Evolutionary conservation across 2,329 filamentous ascomycete genomes (phyloP).

Genomic region (Monosporascus sp.): DNA sequence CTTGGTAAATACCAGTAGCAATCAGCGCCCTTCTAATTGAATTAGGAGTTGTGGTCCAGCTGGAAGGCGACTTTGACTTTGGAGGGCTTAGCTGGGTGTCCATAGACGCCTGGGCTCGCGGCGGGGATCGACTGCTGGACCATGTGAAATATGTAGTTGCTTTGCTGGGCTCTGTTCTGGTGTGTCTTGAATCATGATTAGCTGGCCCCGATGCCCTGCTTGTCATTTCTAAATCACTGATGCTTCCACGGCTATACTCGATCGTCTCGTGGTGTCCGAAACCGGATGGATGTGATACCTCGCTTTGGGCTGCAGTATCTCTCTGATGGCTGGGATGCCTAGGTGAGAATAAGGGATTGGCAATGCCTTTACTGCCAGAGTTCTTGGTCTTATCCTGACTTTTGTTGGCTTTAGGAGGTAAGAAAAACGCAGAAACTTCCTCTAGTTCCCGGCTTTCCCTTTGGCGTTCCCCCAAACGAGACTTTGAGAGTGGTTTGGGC

Average conservation of each 20-base stretch:
- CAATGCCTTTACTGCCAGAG: not conserved
- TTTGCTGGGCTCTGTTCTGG: constrained; percentile 8
- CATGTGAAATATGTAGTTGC: constrained; percentile 22
- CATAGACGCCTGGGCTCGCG: not conserved
- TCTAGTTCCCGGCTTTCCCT: constrained; percentile 29
- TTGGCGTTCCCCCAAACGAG: constrained; percentile 16
- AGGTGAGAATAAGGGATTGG: not conserved
- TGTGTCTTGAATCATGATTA: not conserved
- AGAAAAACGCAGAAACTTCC: constrained; percentile 33
- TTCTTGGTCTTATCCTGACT: constrained; percentile 2
- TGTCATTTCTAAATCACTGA: not conserved
- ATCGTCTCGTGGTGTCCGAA: not conserved
- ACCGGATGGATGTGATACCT: not conserved
- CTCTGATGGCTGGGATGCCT: not conserved
- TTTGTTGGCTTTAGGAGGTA: constrained; percentile 8
- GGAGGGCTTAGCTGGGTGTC: not conserved
- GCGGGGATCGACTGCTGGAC: constrained; percentile 19
- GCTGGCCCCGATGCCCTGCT: not conserved
- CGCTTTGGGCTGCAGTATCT: not conserved
- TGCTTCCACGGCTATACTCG: not conserved
- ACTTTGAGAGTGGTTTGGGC: constrained; percentile 18
- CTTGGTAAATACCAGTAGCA: constrained; percentile 19
- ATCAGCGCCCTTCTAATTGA: constrained; percentile 11
- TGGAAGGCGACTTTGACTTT: constrained; percentile 3
- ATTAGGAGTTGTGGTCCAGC: constrained; percentile 15